A percentile compares a stretch with the other conserved stretches of the same genome.
Conservation (phyloP, 768 basidiomycete genomes). For the Gloeophyllum trabeum region DNA sequence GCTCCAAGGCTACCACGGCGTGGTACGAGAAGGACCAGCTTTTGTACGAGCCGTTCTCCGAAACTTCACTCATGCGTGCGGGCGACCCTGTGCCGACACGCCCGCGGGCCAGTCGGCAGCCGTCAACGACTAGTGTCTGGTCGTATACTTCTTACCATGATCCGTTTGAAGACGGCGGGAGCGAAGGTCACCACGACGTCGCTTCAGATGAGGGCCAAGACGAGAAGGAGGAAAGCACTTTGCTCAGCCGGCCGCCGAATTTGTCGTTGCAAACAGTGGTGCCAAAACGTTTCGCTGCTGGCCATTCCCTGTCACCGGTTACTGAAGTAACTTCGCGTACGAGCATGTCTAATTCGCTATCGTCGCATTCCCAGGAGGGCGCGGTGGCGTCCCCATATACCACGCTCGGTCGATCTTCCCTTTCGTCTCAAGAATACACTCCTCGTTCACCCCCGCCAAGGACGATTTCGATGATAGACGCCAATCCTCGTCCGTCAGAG, state of each 20-base stretch:
- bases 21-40: slow-evolving; percentile 31
- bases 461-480: slow-evolving; percentile 31
- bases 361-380: neutral
- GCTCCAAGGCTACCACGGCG: slow-evolving; percentile 25
- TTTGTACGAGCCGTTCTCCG: slow-evolving; percentile 32
- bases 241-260: neutral
- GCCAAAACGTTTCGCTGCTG: slow-evolving; percentile 13
- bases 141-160: slow-evolving; percentile 32
- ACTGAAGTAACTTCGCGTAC: slow-evolving; percentile 20
- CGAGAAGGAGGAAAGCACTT: slow-evolving; percentile 4
- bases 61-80: slow-evolving; percentile 23
- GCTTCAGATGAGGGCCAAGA: slow-evolving; percentile 9
- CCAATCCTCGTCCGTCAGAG: slow-evolving; percentile 26
- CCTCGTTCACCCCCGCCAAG: slow-evolving; percentile 16
- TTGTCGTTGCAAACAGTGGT: slow-evolving; percentile 6
- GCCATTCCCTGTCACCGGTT: slow-evolving; percentile 22
- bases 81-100: slow-evolving; percentile 4
- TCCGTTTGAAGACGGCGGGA: slow-evolving; percentile 23
- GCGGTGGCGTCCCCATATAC: too few species aligned
- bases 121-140: neutral
- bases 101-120: slow-evolving; percentile 1
- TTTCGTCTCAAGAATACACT: neutral
- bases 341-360: slow-evolving; percentile 5
- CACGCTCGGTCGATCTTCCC: too few species aligned
- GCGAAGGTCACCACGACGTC: slow-evolving; percentile 2